Base-by-base conservation (phyloP, 2,329 filamentous ascomycete genomes). In the Trichoderma koningiopsis region DNA sequence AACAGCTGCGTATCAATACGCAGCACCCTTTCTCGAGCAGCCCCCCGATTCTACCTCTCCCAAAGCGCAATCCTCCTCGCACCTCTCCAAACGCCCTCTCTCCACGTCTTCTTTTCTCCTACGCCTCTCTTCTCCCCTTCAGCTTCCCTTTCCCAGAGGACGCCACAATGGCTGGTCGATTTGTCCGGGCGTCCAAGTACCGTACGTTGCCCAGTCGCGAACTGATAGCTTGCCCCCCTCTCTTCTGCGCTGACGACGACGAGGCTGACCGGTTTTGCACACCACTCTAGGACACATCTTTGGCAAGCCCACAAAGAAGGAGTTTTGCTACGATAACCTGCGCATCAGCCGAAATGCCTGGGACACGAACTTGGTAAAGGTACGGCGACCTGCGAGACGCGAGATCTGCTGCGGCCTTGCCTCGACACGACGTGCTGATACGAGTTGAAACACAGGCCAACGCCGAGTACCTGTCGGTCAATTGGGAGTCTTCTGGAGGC, bases 341-440 rank as follows among this genome's bases (percentile, higher is more conserved):
- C 93, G 93, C 80, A 93, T 99, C 82, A 97, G 94, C 78, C 93
- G 92, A 82, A 99, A 99, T 89, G 96, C 96, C 68, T 99, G 96
- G 96, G 96, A 99, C 82, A 97, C 94, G 77, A 99, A 99, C 84
- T 85, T 99, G 78, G 88, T 98, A 83, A 98, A 98, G 91, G 94
- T 96, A 81, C 80, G 86, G 29, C n/a, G 40, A 43, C 43, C 24
- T 14, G 22, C 35, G 53, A 57, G 62, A 65, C 62, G 62, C 35
- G 62, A 47, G n/a, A 22, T 22, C 52, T 14, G 31, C 31, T 40
- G 53, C 59, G 31, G 49, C 43, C 11, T 27, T 58, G 40, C 49
- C 13, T 59, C 24, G 43, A 55, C 33, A 43, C 66, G 43, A 22
- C 70, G 24, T 70, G 65, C 73, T 74, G 70, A 75, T 67, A 37